Base-by-base conservation (phyloP, 345 rosid species). In the Eucalyptus guilfoylei region DNA sequence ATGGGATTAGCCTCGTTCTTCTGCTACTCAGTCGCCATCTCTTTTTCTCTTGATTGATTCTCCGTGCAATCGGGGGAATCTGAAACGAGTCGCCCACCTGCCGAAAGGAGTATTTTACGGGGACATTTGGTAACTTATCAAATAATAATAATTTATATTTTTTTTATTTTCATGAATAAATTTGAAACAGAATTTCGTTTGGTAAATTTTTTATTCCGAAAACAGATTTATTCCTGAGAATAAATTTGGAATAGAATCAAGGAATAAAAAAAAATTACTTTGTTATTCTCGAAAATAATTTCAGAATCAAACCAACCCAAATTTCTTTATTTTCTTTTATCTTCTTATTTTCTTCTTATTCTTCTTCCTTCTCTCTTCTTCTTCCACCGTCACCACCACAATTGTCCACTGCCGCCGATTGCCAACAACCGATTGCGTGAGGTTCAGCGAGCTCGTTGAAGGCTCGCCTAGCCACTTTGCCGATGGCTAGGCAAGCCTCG, bases 391-490 rank as follows among this genome's bases (percentile, higher is more conserved):
- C 11, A 0, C 58, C 58, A 52, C 11, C 5, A 0, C 58, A 8
- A 52, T 2, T 9, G 1, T 52, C 5, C 58, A 8, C 1, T 19
- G 0, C 5, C 5, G 0, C 0, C 4, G 0, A 4, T 52, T 8
- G 10, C 9, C 55, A 3, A 7, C 5, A 8, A 52, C 10, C 1
- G 11, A 21, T 52, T 52, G 0, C 26, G 58, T 19, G 11, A 52
- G 58, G 26, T 19, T 52, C 2, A 8, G 0, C 2, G 0, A 19
- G 24, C 24, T 52, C 1, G 1, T 4, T 0, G 4, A 52, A 52
- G 0, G 24, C 55, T 52, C 5, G 0, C 58, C 58, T 21, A 52
- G 58, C 58, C 58, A 52, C 58, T 4, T 52, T 52, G 11, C 2
- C 4, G 0, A 52, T 52, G 58, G 11, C 58, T 21, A 52, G 58